Percentiles rank a stretch among this genome's conserved stretches.
Evolutionary conservation across 2,329 filamentous ascomycete species (phyloP).

Genomic region (Claviceps sp.): DNA sequence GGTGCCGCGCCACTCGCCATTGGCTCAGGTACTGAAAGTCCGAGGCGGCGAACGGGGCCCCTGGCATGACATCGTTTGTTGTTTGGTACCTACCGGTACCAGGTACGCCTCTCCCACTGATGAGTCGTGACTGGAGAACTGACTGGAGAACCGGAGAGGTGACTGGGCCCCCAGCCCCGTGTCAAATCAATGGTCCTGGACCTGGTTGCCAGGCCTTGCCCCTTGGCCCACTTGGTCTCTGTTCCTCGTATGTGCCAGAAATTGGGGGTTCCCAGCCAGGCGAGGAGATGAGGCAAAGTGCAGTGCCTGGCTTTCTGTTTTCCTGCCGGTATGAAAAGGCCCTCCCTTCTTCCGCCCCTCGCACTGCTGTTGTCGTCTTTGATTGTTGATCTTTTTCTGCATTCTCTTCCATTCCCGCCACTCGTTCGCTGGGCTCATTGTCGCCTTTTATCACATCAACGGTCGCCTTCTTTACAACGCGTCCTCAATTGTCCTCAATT

Average conservation of each 20-base stretch:
- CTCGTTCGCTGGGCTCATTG: conserved; percentile 24
- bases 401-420: conserved; percentile 22
- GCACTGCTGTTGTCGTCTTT: conserved; percentile 12
- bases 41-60: conserved; percentile 1
- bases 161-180: background rate
- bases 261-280: background rate
- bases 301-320: background rate
- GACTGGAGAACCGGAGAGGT: too few species aligned
- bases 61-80: background rate
- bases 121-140: too few species aligned
- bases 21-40: background rate
- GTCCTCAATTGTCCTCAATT: background rate
- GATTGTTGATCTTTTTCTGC: conserved; percentile 15
- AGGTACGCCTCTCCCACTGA: too few species aligned
- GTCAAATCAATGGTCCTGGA: background rate
- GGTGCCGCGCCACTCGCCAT: background rate
- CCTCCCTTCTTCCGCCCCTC: conserved; percentile 14
- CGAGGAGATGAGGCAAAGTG: conserved; percentile 1
- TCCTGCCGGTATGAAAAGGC: background rate
- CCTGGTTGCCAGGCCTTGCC: conserved; percentile 1
- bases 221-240: conserved; percentile 7
- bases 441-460: conserved; percentile 7
- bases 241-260: conserved; percentile 1
- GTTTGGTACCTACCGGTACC: too few species aligned
- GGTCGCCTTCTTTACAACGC: conserved; percentile 10